Conservation (phyloP, 2,329 filamentous ascomycete species). For the Talaromyces sp. region DNA sequence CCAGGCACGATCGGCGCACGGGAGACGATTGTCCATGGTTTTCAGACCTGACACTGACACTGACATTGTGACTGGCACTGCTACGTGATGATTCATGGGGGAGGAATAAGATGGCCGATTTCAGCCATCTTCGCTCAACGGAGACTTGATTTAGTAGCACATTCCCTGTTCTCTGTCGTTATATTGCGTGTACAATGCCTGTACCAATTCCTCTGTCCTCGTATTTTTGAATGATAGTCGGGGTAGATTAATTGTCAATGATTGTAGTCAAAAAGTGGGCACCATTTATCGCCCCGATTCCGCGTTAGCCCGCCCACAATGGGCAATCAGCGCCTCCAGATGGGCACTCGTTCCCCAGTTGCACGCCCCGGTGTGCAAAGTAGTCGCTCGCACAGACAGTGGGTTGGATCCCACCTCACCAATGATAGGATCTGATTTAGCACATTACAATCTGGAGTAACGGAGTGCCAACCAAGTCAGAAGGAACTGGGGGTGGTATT, state of each 20-base stretch:
- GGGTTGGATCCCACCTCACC: neutral
- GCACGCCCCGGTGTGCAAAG: conserved; percentile 1
- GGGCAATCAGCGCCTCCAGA: neutral
- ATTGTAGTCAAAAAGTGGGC: too few relatives aligned
- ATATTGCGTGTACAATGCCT: too few relatives aligned
- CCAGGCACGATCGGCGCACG: conserved; percentile 1
- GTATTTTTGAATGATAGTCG: too few relatives aligned
- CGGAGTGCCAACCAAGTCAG: too few relatives aligned
- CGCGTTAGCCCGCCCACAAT: neutral
- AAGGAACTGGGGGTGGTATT: neutral
- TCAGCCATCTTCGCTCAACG: neutral
- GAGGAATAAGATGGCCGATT: neutral
- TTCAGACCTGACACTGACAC: neutral
- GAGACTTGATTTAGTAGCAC: too few relatives aligned
- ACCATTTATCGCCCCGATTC: neutral
- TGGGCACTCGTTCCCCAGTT: neutral
- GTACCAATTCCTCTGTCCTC: too few relatives aligned
- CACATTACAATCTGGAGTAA: neutral
- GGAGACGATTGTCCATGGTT: neutral
- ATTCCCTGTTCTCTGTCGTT: too few relatives aligned
- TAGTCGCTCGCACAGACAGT: conserved; percentile 8
- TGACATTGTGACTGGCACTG: neutral
- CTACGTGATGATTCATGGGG: neutral
- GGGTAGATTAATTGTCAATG: too few relatives aligned
- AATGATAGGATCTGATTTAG: neutral